Percentiles rank a stretch among this genome's conserved stretches.
Conservation (phyloP, 768 basidiomycete genomes). For the Xanthoconium purpureum region DNA sequence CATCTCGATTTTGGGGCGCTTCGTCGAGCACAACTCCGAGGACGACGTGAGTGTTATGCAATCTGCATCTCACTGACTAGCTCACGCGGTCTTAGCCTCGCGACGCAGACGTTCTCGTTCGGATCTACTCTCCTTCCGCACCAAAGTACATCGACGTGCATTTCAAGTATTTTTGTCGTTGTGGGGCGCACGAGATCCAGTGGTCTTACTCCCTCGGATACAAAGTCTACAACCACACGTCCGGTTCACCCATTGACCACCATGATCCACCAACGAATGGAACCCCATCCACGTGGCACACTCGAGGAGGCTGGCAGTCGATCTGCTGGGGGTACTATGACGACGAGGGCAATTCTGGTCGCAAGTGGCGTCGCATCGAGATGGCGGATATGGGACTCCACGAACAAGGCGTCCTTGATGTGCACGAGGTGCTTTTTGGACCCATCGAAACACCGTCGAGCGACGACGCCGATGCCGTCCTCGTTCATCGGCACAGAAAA, state of each 20-base stretch:
- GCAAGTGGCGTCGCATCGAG: neutral
- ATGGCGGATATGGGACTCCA: conserved; percentile 1
- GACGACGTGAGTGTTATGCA: neutral
- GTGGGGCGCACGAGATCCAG: neutral
- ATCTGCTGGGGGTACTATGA: conserved; percentile 17
- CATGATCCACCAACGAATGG: neutral
- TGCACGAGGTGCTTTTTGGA: conserved; percentile 10
- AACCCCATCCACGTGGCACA: neutral
- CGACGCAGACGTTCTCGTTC: neutral
- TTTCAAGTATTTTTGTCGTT: conserved; percentile 8
- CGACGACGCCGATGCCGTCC: neutral
- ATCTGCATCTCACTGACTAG: neutral
- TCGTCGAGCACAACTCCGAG: neutral
- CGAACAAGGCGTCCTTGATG: conserved; percentile 6
- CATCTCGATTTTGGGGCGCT: neutral
- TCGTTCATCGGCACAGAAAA: neutral
- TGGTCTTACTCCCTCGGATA: conserved; percentile 14
- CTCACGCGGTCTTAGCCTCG: neutral
- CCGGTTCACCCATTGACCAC: neutral
- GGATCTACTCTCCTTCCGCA: conserved; percentile 6
- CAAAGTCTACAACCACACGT: neutral
- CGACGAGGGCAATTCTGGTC: neutral
- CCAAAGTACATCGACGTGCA: conserved; percentile 18
- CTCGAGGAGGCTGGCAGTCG: conserved; percentile 9
- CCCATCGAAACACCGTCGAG: neutral